Base-by-base conservation (phyloP, 129 eudicot species). In the Flaveria bidentis region DNA sequence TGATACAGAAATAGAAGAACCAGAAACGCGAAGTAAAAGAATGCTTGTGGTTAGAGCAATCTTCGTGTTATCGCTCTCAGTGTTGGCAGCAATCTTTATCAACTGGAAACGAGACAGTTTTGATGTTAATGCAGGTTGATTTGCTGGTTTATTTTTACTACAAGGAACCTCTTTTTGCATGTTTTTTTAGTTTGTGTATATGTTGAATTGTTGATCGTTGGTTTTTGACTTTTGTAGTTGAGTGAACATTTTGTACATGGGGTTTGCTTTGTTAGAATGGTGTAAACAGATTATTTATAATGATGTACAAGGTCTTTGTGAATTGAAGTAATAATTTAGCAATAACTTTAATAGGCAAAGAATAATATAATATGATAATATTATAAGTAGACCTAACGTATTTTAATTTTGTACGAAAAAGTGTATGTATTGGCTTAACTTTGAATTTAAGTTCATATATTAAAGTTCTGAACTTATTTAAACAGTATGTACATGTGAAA, bases 61-160 rank as follows among this genome's bases (percentile, higher is more conserved):
- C 28, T 57, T 85, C 28, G 85, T 86, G 68, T 53, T 92, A 61
- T 22, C 84, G 71, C 50, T 86, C 25, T 82, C 90, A 14, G 81
- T 73, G 49, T 75, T 88, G 66, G 96, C 84, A 49, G 80, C 83
- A 1, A 81, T 83, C 75, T 64, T 88, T 50, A 55, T 78, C 23
- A 67, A 75, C 78, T 68, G 64, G 76, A 73, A 76, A 22, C 71
- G 51, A 33, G 47, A 30, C 4, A 42, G 58, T 15, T 75, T 77
- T 65, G 82, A 55, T 72, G 71, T 28, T 53, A 64, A 72, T 77
- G 66, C 28, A 0, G 85, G 82, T 78, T 82, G 73, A 81, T 28
- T 44, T 69, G 44, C 39, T 5, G 9, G 14, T 18, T 55, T 2
- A 45, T 73, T 33, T 16, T 16, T 28, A 45, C 23, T 41, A 14